A percentile compares a stretch with the other conserved stretches of the same genome.
Conservation (phyloP, 2,329 filamentous ascomycete genomes). For the Colletotrichum sp. region DNA sequence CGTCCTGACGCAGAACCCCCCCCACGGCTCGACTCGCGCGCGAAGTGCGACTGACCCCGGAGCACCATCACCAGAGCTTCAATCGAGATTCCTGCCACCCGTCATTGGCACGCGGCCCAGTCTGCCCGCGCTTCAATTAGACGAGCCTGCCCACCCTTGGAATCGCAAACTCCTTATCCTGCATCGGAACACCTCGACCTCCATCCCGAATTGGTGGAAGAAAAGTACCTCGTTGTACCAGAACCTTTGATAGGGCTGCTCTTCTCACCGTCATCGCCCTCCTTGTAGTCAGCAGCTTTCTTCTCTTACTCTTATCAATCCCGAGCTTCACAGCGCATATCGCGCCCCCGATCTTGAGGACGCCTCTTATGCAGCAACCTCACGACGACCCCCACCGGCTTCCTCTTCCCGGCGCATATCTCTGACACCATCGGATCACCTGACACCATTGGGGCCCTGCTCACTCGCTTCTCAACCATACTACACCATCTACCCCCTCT, state of each 20-base stretch:
- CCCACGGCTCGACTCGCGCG: conserved; percentile 3
- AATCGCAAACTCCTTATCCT: conserved; percentile 1
- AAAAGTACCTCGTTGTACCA: conserved; percentile 4
- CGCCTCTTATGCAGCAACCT: conserved; percentile 13
- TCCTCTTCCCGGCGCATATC: conserved; percentile 12
- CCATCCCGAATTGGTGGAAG: conserved; percentile 18
- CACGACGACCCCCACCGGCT: conserved; percentile 20
- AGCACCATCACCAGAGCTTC: conserved; percentile 11
- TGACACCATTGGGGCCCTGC: conserved; percentile 8
- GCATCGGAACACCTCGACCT: not conserved
- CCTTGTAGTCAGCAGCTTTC: not conserved
- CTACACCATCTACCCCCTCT: not conserved
- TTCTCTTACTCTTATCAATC: conserved; percentile 10
- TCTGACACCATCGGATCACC: conserved; percentile 16
- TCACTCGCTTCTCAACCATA: conserved; percentile 9
- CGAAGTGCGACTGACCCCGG: not conserved
- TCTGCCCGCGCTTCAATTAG: conserved; percentile 10
- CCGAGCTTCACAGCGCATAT: not conserved
- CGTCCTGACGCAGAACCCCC: not conserved
- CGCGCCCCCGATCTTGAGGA: not conserved
- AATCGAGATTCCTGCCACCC: conserved; percentile 14
- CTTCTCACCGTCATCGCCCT: not conserved
- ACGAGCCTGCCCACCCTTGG: conserved; percentile 1
- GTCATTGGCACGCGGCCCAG: conserved; percentile 2
- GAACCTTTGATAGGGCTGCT: not conserved